Evolutionary conservation across 1,284 basidiomycete genomes (phyloP), one percentile per base, ranked within the genome.

Genomic region (Pulchroboletus neoregius): DNA sequence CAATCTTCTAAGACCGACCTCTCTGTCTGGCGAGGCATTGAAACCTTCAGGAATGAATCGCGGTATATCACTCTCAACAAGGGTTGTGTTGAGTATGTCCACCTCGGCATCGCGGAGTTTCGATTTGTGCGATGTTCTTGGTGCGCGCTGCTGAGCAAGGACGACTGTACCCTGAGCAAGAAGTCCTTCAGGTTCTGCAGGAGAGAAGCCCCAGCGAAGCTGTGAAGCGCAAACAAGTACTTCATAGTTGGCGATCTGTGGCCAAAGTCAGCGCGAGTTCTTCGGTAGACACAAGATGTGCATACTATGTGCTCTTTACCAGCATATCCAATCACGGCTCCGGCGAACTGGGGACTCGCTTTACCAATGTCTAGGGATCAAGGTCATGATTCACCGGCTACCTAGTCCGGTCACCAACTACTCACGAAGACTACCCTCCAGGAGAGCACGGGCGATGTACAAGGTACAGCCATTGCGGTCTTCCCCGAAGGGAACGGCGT

Each of bases 191-290:
- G 34, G 3, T 13, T 47, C 53, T 2, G 45, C 24, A 7, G 46
- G 13, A 24, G 65, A 34, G 35, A 64, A 61, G 12, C 61, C 64
- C 62, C 62, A 64, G 12, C 61, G 64, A 27, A 64, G 59, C 40
- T 65, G 62, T 12, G 65, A 65, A 22, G 62, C 62, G 37, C 58
- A 68, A 9, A 68, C 64, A 13, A 64, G 60, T 22, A 68, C 58
- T 39, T 64, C 62, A 16, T 67, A 64, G 37, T 57, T 45, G 38
- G 37, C 13, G 18, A 68, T 56, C 62, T 67, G 42, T 6, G 7
- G 16, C 12, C 34, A 36, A 41, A 5, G 12, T 58, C 13, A 50
- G 43, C 13, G 9, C 26, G 5, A 15, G 16, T 20, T 26, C 18
- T 15, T 23, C 0, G 2, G 3, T 8, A 3, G 9, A 42, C 4